These are phyloP conservation scores for Candida ovalis DNA, from an alignment of 805 yeast genomes.

Conservation along the genomic window DNA sequence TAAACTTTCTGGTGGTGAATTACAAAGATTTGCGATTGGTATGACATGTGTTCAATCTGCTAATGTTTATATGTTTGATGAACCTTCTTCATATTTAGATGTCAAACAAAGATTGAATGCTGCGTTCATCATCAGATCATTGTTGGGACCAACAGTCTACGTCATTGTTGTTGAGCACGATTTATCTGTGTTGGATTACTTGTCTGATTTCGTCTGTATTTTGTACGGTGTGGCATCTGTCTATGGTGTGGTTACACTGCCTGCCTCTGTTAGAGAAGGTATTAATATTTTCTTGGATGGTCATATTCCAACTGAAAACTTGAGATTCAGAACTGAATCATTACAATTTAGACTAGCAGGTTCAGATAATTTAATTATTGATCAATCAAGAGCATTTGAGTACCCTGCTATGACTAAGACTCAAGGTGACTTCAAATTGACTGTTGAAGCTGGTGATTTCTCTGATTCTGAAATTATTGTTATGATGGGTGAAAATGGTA, in stretches of 20 bases:
- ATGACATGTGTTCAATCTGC: conserved; percentile 95
- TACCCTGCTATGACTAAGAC: conserved; percentile 86
- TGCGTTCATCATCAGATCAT: conserved; percentile 87
- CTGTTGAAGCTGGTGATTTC: conserved; percentile 82
- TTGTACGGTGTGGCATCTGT: conserved; percentile 98
- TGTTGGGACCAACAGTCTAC: conserved; percentile 71
- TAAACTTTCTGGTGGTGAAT: conserved; percentile 95
- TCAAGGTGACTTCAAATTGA: conserved; percentile 91
- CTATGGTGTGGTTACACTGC: conserved; percentile 97
- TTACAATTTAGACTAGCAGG: conserved; percentile 90
- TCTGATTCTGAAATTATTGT: conserved; percentile 95
- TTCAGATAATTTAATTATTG: conserved; percentile 67
- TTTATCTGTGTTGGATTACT: conserved; percentile 92
- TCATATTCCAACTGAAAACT: conserved; percentile 92
- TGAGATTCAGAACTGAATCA: conserved; percentile 95
- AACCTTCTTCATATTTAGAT: conserved; percentile 97
- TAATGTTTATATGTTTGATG: conserved; percentile 98
- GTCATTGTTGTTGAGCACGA: conserved; percentile 99
- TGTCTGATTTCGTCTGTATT: conserved; percentile 95
- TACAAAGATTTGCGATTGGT: conserved; percentile 97
- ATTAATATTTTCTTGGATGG: conserved; percentile 98
- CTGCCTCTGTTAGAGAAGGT: conserved; percentile 97
- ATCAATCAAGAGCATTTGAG: conserved; percentile 70
- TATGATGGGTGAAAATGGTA: conserved; percentile 99
- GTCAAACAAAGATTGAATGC: conserved; percentile 98